Base-by-base conservation (phyloP, 1,284 basidiomycete species). In the Pseudozyma sp. region DNA sequence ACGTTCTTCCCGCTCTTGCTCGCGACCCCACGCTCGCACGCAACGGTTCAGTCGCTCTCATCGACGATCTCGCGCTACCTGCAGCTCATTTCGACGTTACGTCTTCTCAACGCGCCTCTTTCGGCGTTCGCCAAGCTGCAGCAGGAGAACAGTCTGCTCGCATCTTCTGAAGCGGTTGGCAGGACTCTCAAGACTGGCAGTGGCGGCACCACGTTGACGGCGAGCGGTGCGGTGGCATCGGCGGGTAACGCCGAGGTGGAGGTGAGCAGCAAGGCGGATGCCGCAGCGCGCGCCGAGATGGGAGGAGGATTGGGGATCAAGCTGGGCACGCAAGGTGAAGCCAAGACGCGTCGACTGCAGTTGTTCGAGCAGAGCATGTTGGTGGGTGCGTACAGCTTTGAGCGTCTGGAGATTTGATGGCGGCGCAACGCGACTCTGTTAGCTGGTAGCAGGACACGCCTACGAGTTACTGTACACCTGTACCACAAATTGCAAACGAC, bases 1-100 rank as follows among this genome's bases (percentile, higher is more conserved):
- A 70, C 68, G 3, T 77, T 75, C 39, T 75, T 75, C 53, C 75
- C 75, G 13, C 63, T 77, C 24, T 50, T 77, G 24, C 53, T 77
- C 2, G 55, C 60, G 1, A 71, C 75, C 7, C 54, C 71, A 37
- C 62, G 57, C n/a, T 59, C 68, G 54, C 65, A 66, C 24, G 51
- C 34, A 2, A 51, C 58, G 33, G 64, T 77, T 39, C 52, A 59
- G 17, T 59, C 65, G 50, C 57, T 77, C 24, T 61, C 68, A 11
- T 54, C 54, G 30, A 71, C 71, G 37, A 62, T 75, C 31, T 47
- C 57, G 11, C 60, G 66, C 39, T 74, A 75, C 44, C 31, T 75
- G 29, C 42, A 58, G 45, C 44, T 62, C 29, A 39, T 70, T 54
- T 64, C 55, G 44, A 58, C 49, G 13, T 56, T 77, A n/a, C 44